Conservation (phyloP, 768 basidiomycete genomes). For the Ramaria rubella region DNA sequence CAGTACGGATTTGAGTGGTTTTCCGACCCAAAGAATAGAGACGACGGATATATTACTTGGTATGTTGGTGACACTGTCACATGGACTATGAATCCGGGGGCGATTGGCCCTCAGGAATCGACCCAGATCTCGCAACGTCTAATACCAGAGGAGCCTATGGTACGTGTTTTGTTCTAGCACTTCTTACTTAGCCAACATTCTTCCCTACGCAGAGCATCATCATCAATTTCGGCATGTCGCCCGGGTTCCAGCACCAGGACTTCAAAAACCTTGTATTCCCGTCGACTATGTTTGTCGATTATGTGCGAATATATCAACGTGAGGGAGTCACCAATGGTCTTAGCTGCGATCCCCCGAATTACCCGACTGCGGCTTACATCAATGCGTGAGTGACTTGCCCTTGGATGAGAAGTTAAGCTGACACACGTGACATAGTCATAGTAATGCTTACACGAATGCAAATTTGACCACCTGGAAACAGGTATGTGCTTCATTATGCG, state of each 20-base stretch:
- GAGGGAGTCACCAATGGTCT: constrained; percentile 55
- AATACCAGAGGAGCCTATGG: constrained; percentile 90
- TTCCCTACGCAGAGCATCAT: constrained; percentile 68
- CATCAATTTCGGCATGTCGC: constrained; percentile 78
- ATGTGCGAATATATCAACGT: constrained; percentile 83
- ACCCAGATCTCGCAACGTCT: constrained; percentile 58
- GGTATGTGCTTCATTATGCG: not conserved
- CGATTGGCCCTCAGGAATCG: constrained; percentile 59
- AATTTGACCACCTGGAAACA: constrained; percentile 83
- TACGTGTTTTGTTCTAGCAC: constrained; percentile 30
- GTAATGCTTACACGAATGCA: constrained; percentile 65
- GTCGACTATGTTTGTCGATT: constrained; percentile 77
- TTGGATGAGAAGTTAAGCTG: constrained; percentile 10
- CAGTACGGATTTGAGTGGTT: constrained; percentile 78
- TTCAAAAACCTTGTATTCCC: constrained; percentile 73
- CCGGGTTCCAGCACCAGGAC: constrained; percentile 68
- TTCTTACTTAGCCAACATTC: not conserved
- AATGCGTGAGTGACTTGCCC: constrained; percentile 43
- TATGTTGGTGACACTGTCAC: constrained; percentile 54
- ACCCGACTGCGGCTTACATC: constrained; percentile 81
- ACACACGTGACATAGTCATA: constrained; percentile 27
- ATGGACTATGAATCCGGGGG: constrained; percentile 63
- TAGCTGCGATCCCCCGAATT: constrained; percentile 71
- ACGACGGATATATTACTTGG: constrained; percentile 83
- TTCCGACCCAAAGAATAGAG: constrained; percentile 58